phyloP scores from a whole-genome alignment of 371 early-diverging fungal species.

The Mortierella sp. region DNA sequence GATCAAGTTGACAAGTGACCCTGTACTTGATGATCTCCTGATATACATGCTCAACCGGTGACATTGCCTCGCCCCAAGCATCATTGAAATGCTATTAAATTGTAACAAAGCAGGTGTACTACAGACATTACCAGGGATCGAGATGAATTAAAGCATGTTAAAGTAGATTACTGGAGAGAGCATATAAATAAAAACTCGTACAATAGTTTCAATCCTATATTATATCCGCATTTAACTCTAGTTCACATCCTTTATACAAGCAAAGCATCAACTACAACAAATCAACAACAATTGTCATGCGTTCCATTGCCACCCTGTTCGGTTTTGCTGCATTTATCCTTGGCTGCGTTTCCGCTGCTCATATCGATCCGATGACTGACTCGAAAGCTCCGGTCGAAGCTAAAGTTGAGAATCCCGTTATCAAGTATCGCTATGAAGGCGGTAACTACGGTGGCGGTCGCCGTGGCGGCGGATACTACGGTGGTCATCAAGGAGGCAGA shows the following conservation, averaged over 20 bases:
- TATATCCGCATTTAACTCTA: background rate
- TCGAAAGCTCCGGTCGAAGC: background rate
- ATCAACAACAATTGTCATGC: conserved; percentile 12
- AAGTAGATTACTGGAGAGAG: no score
- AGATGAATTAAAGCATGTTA: no score
- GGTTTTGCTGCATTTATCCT: conserved; percentile 18
- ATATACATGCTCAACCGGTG: background rate
- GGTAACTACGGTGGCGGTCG: background rate
- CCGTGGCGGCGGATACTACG: background rate
- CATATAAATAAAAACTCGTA: no score
- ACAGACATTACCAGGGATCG: no score
- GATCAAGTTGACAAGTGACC: conserved; percentile 1
- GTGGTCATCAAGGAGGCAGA: background rate
- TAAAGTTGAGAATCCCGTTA: background rate
- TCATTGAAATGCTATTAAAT: no score
- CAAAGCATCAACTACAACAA: background rate
- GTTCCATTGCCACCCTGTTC: conserved; percentile 7
- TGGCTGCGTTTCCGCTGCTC: conserved; percentile 4
- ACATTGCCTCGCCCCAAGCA: no score
- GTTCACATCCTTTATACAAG: background rate
- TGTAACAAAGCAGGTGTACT: no score
- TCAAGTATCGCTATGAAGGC: conserved; percentile 5
- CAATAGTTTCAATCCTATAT: no score
- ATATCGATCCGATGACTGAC: background rate
- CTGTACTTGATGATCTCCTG: background rate